These are phyloP conservation scores for Globisporangium viniferum DNA, from an alignment of 352 stramenopile genomes.

Conservation along the genomic window DNA sequence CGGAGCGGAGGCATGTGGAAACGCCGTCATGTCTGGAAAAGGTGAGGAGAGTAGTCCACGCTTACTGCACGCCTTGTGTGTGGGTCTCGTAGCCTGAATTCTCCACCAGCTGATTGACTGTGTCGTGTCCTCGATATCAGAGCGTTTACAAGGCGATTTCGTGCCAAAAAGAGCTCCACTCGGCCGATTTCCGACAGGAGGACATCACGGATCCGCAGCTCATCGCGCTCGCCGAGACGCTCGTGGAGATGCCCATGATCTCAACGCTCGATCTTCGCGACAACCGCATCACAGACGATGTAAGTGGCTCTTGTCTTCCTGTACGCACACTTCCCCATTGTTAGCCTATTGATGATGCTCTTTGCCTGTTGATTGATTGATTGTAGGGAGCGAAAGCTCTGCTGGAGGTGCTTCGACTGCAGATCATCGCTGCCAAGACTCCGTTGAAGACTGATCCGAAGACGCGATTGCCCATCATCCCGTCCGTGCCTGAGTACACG, in stretches of 20 bases:
- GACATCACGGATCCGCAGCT: conserved; percentile 78
- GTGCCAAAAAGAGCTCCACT: conserved; percentile 72
- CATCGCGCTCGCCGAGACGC: conserved; percentile 70
- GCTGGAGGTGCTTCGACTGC: conserved; percentile 70
- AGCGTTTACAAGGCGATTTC: conserved; percentile 86
- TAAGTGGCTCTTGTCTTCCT: conserved; percentile 17
- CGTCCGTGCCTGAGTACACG: conserved; percentile 50
- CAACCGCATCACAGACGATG: conserved; percentile 78
- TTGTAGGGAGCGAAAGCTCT: conserved; percentile 62
- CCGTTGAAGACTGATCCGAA: conserved; percentile 41
- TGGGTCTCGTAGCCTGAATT: neutral
- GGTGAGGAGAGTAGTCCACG: conserved; percentile 27
- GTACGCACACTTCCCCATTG: neutral
- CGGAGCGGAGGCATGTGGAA: conserved; percentile 53
- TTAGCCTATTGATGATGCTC: neutral
- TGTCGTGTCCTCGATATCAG: conserved; percentile 21
- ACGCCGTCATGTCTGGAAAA: conserved; percentile 71
- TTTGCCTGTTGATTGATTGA: neutral
- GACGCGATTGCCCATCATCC: conserved; percentile 47
- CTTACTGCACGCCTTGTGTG: no score
- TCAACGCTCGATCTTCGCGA: conserved; percentile 73
- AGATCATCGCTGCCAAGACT: conserved; percentile 74
- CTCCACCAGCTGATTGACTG: neutral
- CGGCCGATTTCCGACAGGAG: conserved; percentile 73
- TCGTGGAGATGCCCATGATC: conserved; percentile 75